Base-by-base conservation (phyloP, 148 eudicot species). In the Salicornia ramosissima region DNA sequence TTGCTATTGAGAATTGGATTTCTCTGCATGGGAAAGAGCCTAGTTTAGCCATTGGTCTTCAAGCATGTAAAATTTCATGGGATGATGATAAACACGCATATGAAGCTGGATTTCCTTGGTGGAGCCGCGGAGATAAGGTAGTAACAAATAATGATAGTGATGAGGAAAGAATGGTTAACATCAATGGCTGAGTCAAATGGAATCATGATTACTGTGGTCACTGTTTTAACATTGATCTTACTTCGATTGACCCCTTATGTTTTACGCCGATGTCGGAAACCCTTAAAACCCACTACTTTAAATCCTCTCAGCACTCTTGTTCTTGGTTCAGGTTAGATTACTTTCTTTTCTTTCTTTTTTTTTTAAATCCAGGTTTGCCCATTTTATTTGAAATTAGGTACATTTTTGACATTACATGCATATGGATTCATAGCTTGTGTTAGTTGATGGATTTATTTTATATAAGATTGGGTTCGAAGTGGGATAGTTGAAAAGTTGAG, bases 51-150 rank as follows among this genome's bases (percentile, higher is more conserved):
- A 83, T 94, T 68, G 99, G 96, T 70, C 97, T 91, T 71, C 99
- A 94, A 81, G 97, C 99, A 65, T 88, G 96, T 59, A 88, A 86
- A 45, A 87, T 94, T 68, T 94, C 99, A 33, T 94, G 99, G 99
- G 90, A 91, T 69, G 80, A 88, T 52, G 96, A 80, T 14, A 73
- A 78, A 66, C 91, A 87, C 45, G 45, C 66, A 31, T 94, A 87
- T 46, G 83, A 85, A 73, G 86, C 99, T 68, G 81, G 97, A 74
- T 80, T 86, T 50, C 99, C 99, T 42, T 94, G 99, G 99, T 94
- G 99, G 97, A n/a, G n/a, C n/a, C n/a, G n/a, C n/a, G n/a, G n/a
- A n/a, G n/a, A n/a, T n/a, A n/a, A n/a, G n/a, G n/a, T n/a, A n/a
- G n/a, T n/a, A n/a, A n/a, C n/a, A n/a, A n/a, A n/a, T n/a, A n/a